These are phyloP conservation scores for Apocynum venetum DNA, from an alignment of 257 asterid species.

Conservation along the genomic window DNA sequence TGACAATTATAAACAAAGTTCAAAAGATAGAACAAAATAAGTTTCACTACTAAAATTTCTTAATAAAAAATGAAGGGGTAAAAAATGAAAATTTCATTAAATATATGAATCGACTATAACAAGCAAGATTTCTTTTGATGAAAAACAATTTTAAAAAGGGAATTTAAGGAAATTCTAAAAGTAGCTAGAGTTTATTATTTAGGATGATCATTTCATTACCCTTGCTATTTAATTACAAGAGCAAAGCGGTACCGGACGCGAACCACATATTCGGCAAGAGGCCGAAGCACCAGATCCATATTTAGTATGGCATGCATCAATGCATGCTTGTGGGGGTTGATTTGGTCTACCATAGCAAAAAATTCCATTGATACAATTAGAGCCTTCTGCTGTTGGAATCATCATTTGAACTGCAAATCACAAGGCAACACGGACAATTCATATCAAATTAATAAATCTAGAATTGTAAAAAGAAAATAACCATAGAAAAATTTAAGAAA, in stretches of 20 bases:
- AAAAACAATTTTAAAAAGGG: too few relatives aligned
- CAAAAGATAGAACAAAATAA: too few relatives aligned
- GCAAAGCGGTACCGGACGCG: background rate
- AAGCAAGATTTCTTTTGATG: too few relatives aligned
- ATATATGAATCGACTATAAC: too few relatives aligned
- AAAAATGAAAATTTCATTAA: too few relatives aligned
- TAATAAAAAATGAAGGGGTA: too few relatives aligned
- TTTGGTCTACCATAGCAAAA: background rate
- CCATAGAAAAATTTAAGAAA: too few relatives aligned
- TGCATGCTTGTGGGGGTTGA: background rate
- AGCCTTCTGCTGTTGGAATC: background rate
- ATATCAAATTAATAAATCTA: background rate
- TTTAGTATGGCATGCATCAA: background rate
- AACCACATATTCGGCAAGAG: background rate
- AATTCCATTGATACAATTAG: background rate
- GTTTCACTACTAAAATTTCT: too few relatives aligned
- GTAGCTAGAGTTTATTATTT: background rate
- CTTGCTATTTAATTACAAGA: background rate
- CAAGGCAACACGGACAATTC: background rate
- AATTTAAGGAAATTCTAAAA: too few relatives aligned
- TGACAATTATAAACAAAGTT: too few relatives aligned
- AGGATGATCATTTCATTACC: too few relatives aligned
- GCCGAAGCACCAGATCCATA: background rate
- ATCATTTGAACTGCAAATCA: background rate
- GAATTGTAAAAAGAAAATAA: too few relatives aligned